Base-by-base conservation (phyloP, 768 basidiomycete genomes). In the Butyriboletus loyo region DNA sequence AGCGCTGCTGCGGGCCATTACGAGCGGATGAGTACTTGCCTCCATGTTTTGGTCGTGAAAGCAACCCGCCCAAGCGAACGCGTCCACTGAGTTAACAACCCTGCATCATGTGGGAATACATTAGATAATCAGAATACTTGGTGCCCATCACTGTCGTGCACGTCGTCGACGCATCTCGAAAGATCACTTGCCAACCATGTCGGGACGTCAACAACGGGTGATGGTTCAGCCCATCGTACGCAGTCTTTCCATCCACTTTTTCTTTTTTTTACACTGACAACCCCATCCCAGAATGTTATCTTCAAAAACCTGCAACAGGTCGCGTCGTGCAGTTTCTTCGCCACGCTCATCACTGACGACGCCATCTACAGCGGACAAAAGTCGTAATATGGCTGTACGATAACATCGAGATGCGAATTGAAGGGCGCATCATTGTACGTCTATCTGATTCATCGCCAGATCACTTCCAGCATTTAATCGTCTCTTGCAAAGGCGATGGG, bases 141-240 rank as follows among this genome's bases (percentile, higher is more conserved):
- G 42, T 21, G 41, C 25, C 35, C 31, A 45, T 43, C 55, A 43
- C 22, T 38, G 53, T 54, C 39, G 53, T 38, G 38, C 35, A 2
- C 53, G 46, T 51, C 53, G 39, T 51, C 54, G 46, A 57, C 56
- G 48, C 17, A n/a, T 7, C 24, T 15, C 13, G n/a, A 36, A 27
- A 30, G 54, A 38, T 45, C 25, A 46, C 41, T 61, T 24, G 52
- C 53, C 52, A 74, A 84, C 65, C 70, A 98, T 98, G 94, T 92
- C 90, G 31, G 85, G 83, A 64, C 88, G 93, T 66, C 91, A 92
- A 69, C 89, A 93, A 68, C 89, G 93, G 68, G 95, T 98, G 80
- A 93, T 98, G 92, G 96, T 98, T 55, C 96, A 98, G 75, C 94
- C 94, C 85, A 97, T 97, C 86, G 95, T 96, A 72, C 64, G 91